Percentiles rank a stretch among this genome's conserved stretches.
Evolutionary conservation across 2,329 filamentous ascomycete genomes (phyloP).

Genomic region (Bertia moriformis): DNA sequence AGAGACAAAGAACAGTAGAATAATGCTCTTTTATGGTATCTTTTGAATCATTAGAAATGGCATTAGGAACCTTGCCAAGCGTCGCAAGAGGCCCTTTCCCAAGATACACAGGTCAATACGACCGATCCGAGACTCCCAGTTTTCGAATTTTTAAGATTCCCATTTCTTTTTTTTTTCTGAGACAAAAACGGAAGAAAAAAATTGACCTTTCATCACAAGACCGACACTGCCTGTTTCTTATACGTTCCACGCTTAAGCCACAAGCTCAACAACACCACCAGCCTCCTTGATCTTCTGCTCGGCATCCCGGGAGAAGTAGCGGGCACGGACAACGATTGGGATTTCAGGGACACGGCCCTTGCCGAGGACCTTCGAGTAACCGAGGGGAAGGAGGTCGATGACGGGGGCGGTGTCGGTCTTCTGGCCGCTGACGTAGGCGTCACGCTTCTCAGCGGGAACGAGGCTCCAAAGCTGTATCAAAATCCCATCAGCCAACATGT

Average conservation of each 20-base stretch:
- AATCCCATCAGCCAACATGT: neutral
- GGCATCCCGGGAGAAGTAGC: slow-evolving; percentile 89
- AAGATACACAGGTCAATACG: neutral
- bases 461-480: slow-evolving; percentile 73
- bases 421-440: slow-evolving; percentile 68
- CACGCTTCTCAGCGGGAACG: slow-evolving; percentile 81
- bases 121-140: neutral
- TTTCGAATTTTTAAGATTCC: neutral
- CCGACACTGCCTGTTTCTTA: neutral
- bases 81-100: neutral
- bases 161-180: too few species aligned
- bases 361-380: slow-evolving; percentile 97
- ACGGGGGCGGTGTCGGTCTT: slow-evolving; percentile 90
- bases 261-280: slow-evolving; percentile 88
- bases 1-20: neutral
- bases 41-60: neutral
- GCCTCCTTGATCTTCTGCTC: slow-evolving; percentile 99
- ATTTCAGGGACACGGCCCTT: slow-evolving; percentile 92
- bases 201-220: neutral
- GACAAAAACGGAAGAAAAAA: neutral
- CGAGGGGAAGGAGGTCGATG: slow-evolving; percentile 90
- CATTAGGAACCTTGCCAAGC: too few species aligned
- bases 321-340: slow-evolving; percentile 83
- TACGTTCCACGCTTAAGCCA: slow-evolving; percentile 49
- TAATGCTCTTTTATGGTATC: neutral